Evolutionary conservation across 73 alveolate species (phyloP), one percentile per base, ranked within the genome.

Genomic region (Effrenium voratum): DNA sequence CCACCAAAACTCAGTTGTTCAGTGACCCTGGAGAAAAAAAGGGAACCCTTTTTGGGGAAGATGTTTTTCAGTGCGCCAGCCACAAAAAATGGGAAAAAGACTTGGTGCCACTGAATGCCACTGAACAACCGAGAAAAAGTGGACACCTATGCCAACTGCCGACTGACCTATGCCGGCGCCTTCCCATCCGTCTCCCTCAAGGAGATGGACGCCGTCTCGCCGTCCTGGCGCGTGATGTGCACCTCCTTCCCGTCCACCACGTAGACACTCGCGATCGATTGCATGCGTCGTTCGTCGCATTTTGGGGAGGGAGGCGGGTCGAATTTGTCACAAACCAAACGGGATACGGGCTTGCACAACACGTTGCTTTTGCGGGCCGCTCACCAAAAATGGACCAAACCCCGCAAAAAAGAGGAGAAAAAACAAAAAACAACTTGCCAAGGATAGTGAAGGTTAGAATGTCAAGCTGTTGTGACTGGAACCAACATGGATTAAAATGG

Each of bases 171-270:
- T 19, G 19, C 26, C 26, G 26, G 68, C 92, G n/a, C 97, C 97
- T 90, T 45, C 34, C 34, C 52, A 16, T 46, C 80, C 1, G 28
- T 59, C 87, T 90, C 97, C 34, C n/a, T 34, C n/a, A 90, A 87
- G 41, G 43, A 55, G 34, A 90, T 66, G 97, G 83, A 66, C 10
- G 97, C 97, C 2, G 88, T 70, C 76, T 70, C 88, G 52, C 97
- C 97, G 50, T 90, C 97, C 76, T 90, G 68, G 32, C 87, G 97
- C 19, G 97, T 90, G 76, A 90, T 90, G 87, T 90, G 97, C 52
- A 90, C 97, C 59, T 90, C 97, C 16, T 86, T 90, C 76, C 97
- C 97, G 32, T 90, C 97, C 66, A 90, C 97, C 55, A 90, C 83
- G 44, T 90, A 90, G 43, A 90, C 76, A 72, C 97, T 90, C 32